Conservation (phyloP, 306 rosid genomes). For the Adenanthera pavonina region DNA sequence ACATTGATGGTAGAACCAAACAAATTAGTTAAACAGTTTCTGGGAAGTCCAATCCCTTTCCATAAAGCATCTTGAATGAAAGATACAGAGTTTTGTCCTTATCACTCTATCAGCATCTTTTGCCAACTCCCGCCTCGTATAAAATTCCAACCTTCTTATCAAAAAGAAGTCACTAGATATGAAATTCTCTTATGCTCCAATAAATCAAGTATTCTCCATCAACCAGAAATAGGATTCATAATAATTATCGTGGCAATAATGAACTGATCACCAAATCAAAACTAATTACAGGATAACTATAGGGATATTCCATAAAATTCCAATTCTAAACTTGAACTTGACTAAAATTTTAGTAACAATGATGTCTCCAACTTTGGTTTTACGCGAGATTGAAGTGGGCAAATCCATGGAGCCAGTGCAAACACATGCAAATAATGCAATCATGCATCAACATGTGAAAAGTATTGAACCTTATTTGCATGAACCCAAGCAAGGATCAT, state of each 20-base stretch:
- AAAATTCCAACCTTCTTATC: not conserved
- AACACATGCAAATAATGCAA: not conserved
- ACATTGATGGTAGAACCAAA: not conserved
- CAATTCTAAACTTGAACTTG: not conserved
- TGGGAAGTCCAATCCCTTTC: not conserved
- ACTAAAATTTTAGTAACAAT: not conserved
- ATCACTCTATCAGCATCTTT: not conserved
- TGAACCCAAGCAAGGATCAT: not conserved
- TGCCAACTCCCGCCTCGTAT: not conserved
- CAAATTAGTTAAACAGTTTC: not conserved
- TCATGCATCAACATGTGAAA: not conserved
- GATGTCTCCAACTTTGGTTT: not conserved
- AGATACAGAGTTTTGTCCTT: not conserved
- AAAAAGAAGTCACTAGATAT: not conserved
- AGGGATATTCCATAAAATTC: not conserved
- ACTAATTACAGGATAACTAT: not conserved
- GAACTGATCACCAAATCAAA: not conserved
- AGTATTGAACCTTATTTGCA: not conserved
- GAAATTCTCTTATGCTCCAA: not conserved
- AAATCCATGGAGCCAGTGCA: not conserved
- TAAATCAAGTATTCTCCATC: not conserved
- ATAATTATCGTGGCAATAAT: not conserved
- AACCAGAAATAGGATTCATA: not conserved
- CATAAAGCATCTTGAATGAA: not conserved
- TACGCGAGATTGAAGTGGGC: not conserved